These are phyloP conservation scores for Zymoseptoria tritici DNA, from an alignment of 2,329 filamentous ascomycete species.

Conservation along the genomic window DNA sequence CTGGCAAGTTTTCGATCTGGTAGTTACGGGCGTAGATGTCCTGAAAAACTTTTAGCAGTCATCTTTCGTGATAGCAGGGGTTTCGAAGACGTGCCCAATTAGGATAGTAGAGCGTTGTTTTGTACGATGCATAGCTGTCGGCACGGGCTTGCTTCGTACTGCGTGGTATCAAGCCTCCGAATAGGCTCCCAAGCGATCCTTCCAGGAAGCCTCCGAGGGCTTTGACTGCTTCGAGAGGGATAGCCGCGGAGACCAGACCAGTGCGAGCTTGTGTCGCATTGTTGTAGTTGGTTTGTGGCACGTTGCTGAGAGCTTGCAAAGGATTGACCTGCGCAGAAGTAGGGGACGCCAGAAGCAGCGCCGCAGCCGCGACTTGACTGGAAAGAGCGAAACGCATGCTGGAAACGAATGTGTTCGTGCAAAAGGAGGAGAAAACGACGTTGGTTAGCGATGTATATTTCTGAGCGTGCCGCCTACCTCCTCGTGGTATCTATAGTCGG, in stretches of 20 bases:
- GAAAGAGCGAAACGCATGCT: neutral
- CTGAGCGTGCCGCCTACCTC: neutral
- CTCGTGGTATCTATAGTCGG: neutral
- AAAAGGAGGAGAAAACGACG: neutral
- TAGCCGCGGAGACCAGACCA: neutral
- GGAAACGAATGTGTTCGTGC: neutral
- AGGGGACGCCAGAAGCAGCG: neutral
- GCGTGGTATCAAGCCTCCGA: neutral
- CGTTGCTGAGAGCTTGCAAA: neutral
- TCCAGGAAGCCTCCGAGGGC: neutral
- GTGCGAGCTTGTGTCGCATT: neutral
- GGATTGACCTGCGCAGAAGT: neutral
- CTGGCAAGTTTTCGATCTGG: conserved; percentile 70
- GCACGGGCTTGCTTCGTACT: neutral
- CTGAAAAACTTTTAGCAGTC: conserved; percentile 6
- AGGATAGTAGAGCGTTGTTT: neutral
- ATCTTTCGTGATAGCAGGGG: no score
- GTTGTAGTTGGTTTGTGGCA: neutral
- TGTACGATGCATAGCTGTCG: neutral
- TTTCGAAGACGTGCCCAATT: neutral
- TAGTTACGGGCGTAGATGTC: conserved; percentile 66
- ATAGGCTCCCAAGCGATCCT: no score
- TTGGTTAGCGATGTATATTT: neutral
- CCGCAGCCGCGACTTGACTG: neutral
- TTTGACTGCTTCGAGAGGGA: neutral